Evolutionary conservation across 495 filamentous ascomycete species (phyloP).

Genomic region (Sphaerosporella brunnea): DNA sequence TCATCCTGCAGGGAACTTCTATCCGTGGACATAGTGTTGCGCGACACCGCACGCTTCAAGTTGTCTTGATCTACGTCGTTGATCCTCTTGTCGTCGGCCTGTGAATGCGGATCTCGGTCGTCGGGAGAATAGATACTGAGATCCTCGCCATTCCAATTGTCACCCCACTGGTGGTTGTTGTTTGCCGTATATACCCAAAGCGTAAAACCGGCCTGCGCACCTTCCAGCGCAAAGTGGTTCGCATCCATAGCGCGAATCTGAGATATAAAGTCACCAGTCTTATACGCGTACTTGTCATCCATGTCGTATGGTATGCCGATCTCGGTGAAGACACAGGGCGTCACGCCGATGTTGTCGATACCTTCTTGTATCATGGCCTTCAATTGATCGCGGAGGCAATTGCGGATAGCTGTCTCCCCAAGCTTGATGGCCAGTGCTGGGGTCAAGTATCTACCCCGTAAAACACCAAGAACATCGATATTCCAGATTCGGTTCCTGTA

Average conservation of each 20-base stretch:
- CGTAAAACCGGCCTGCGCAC: slow-evolving; percentile 55
- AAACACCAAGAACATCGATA: slow-evolving; percentile 80
- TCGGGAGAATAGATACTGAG: slow-evolving; percentile 75
- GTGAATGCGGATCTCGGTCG: slow-evolving; percentile 39
- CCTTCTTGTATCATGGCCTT: slow-evolving; percentile 75
- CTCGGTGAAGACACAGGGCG: slow-evolving; percentile 81
- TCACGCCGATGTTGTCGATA: slow-evolving; percentile 71
- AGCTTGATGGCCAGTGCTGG: slow-evolving; percentile 83
- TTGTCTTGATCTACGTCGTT: slow-evolving; percentile 43
- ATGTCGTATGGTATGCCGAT: slow-evolving; percentile 98
- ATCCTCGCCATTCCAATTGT: slow-evolving; percentile 96
- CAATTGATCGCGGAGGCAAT: slow-evolving; percentile 86
- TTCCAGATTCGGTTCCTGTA: slow-evolving; percentile 87
- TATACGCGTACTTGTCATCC: slow-evolving; percentile 88
- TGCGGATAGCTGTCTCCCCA: slow-evolving; percentile 87
- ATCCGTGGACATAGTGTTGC: slow-evolving; percentile 44
- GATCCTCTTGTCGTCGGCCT: slow-evolving; percentile 17
- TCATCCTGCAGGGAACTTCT: slow-evolving; percentile 34
- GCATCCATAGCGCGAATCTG: slow-evolving; percentile 92
- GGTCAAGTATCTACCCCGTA: slow-evolving; percentile 71
- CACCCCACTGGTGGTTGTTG: slow-evolving; percentile 80
- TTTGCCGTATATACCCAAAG: slow-evolving; percentile 70
- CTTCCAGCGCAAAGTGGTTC: slow-evolving; percentile 85
- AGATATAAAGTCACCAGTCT: slow-evolving; percentile 88
- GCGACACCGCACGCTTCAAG: slow-evolving; percentile 52